Conservation (phyloP, 1,284 basidiomycete species). For the Ceratobasidium sp. region DNA sequence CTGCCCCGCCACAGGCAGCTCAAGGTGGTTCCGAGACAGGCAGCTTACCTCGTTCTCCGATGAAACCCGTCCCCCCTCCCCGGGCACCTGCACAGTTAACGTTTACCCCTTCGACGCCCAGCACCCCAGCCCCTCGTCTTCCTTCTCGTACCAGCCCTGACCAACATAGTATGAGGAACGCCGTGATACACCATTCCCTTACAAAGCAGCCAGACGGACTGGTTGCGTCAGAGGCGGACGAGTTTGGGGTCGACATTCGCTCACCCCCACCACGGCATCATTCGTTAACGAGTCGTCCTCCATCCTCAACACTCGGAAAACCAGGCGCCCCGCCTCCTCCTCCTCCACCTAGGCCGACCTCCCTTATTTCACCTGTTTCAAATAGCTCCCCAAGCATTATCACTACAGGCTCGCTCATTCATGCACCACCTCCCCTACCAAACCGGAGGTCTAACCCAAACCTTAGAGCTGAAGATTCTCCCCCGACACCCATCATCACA, state of each 20-base stretch:
- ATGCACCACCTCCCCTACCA: conserved; percentile 30
- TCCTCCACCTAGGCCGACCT: conserved; percentile 28
- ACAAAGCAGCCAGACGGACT: background rate
- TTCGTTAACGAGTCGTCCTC: conserved; percentile 27
- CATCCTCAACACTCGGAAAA: conserved; percentile 5
- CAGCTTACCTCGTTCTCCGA: conserved; percentile 22
- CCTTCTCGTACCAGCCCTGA: conserved; percentile 36
- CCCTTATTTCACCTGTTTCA: conserved; percentile 15
- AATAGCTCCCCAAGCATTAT: conserved; percentile 13
- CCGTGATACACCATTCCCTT: conserved; percentile 20
- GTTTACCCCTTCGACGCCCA: conserved; percentile 29
- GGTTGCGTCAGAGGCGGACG: conserved; percentile 9
- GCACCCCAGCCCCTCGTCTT: conserved; percentile 23
- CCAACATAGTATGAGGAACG: background rate
- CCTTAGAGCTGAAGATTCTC: conserved; percentile 17
- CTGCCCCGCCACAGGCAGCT: background rate
- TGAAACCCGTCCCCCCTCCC: conserved; percentile 11
- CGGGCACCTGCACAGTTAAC: conserved; percentile 2
- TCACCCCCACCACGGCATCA: conserved; percentile 33
- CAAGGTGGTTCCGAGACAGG: background rate
- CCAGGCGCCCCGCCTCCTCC: conserved; percentile 3
- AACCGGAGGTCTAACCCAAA: conserved; percentile 35
- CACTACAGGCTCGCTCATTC: conserved; percentile 4
- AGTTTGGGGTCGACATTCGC: conserved; percentile 26
- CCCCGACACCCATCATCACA: background rate